These are phyloP conservation scores for Rubus parviflorus DNA, from an alignment of 306 rosid species.

Conservation along the genomic window DNA sequence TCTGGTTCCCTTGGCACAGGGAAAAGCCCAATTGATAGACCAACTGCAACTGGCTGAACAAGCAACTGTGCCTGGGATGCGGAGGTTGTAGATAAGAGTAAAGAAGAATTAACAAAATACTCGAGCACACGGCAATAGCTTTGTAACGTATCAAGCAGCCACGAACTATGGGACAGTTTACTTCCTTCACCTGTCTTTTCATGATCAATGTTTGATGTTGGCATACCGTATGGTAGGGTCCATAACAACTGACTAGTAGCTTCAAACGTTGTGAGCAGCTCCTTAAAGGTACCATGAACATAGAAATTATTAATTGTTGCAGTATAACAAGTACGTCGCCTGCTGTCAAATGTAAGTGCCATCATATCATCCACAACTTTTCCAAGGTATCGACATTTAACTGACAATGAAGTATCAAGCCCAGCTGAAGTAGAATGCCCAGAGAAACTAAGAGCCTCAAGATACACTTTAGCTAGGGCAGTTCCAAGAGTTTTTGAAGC, in stretches of 20 bases:
- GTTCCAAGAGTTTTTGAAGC: slow-evolving; percentile 93
- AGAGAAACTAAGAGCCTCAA: slow-evolving; percentile 85
- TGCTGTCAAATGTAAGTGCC: slow-evolving; percentile 75
- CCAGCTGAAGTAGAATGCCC: slow-evolving; percentile 71
- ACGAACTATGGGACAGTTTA: slow-evolving; percentile 64
- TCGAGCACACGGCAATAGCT: slow-evolving; percentile 84
- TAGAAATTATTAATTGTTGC: slow-evolving; percentile 89
- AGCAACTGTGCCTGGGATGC: slow-evolving; percentile 90
- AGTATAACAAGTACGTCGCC: slow-evolving; percentile 82
- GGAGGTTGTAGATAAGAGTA: slow-evolving; percentile 79
- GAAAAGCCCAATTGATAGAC: slow-evolving; percentile 91
- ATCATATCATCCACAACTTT: slow-evolving; percentile 93
- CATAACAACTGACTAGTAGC: slow-evolving; percentile 98
- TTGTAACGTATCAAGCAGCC: slow-evolving; percentile 92
- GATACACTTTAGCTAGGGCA: slow-evolving; percentile 76
- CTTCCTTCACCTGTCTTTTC: slow-evolving; percentile 68
- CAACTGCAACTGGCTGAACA: slow-evolving; percentile 95
- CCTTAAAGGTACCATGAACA: slow-evolving; percentile 93
- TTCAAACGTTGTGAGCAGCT: slow-evolving; percentile 84
- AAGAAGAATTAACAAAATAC: slow-evolving; percentile 90
- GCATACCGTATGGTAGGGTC: slow-evolving; percentile 64
- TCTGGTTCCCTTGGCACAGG: slow-evolving; percentile 99
- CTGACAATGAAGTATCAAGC: slow-evolving; percentile 66
- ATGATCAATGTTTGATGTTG: slow-evolving; percentile 52
- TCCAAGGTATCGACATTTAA: slow-evolving; percentile 94